phyloP scores from a whole-genome alignment of 768 basidiomycete species.

The Panus rudis region DNA sequence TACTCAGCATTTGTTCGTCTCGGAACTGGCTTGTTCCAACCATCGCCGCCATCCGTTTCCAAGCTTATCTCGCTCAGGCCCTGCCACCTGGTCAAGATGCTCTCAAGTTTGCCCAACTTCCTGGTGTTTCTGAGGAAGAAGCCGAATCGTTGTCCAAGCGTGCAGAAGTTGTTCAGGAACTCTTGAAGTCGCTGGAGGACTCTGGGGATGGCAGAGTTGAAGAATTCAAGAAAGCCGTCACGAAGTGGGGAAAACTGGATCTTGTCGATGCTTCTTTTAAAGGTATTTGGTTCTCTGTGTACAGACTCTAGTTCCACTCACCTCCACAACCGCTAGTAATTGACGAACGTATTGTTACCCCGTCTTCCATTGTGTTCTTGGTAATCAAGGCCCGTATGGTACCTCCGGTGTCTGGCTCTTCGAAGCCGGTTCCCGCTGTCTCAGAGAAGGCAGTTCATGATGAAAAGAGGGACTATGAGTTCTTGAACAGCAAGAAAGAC shows the following conservation, averaged over 20 bases:
- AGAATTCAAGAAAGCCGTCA: constrained; percentile 58
- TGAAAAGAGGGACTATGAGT: constrained; percentile 56
- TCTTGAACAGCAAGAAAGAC: constrained; percentile 56
- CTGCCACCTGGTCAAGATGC: constrained; percentile 47
- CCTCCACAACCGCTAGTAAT: constrained; percentile 50
- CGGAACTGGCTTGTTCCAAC: constrained; percentile 88
- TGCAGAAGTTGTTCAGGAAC: constrained; percentile 28
- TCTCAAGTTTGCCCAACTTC: constrained; percentile 65
- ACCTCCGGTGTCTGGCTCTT: constrained; percentile 34
- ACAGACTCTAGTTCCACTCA: no score
- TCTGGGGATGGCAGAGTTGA: constrained; percentile 40
- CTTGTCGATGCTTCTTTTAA: constrained; percentile 80
- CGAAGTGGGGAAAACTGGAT: constrained; percentile 70
- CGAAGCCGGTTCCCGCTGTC: constrained; percentile 34
- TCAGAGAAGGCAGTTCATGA: no score
- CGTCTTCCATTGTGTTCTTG: constrained; percentile 82
- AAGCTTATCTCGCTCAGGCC: constrained; percentile 81
- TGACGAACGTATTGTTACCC: constrained; percentile 82
- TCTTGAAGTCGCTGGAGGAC: constrained; percentile 43
- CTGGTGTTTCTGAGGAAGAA: constrained; percentile 56
- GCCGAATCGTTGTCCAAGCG: constrained; percentile 34
- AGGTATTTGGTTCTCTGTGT: no score
- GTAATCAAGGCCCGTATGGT: constrained; percentile 75
- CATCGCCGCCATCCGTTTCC: constrained; percentile 71
- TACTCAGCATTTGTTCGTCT: constrained; percentile 75